Evolutionary conservation across 2,329 filamentous ascomycete species (phyloP).

Genomic region (Fusarium sp.): DNA sequence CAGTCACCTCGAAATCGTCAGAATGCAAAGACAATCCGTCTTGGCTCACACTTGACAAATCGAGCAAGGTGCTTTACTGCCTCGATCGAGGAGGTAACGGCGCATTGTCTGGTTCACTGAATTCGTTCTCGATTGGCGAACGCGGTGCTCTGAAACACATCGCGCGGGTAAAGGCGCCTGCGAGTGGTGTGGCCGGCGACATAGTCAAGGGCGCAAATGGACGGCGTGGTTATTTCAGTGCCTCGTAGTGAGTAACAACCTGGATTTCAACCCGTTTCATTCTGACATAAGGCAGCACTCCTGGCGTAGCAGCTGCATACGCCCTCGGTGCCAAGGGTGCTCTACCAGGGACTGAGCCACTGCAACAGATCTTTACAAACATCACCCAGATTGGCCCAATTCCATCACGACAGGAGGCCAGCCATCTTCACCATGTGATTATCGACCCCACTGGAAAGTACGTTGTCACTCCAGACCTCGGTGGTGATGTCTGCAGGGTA

Average conservation of each 20-base stretch:
- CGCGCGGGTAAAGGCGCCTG: constrained; percentile 24
- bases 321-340: constrained; percentile 33
- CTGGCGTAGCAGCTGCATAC: constrained; percentile 28
- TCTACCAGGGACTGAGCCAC: constrained; percentile 29
- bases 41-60: constrained; percentile 38
- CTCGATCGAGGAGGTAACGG: constrained; percentile 32
- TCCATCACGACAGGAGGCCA: constrained; percentile 39
- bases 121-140: constrained; percentile 37
- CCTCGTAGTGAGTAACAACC: constrained; percentile 41
- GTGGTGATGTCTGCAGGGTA: constrained; percentile 39
- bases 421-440: constrained; percentile 45
- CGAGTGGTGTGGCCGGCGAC: constrained; percentile 38
- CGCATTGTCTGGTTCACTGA: constrained; percentile 35
- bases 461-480: constrained; percentile 41
- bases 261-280: too few species aligned
- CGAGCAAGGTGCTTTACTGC: constrained; percentile 41
- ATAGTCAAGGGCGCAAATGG: constrained; percentile 33
- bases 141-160: constrained; percentile 29
- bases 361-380: constrained; percentile 39
- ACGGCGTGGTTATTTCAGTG: constrained; percentile 36
- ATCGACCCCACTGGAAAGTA: constrained; percentile 43
- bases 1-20: constrained; percentile 16
- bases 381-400: constrained; percentile 40
- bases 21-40: constrained; percentile 39
- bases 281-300: constrained; percentile 15